Percentiles rank a stretch among this genome's conserved stretches.
phyloP scores from a whole-genome alignment of 352 stramenopile genomes.

The Pythium scleroteichum region DNA sequence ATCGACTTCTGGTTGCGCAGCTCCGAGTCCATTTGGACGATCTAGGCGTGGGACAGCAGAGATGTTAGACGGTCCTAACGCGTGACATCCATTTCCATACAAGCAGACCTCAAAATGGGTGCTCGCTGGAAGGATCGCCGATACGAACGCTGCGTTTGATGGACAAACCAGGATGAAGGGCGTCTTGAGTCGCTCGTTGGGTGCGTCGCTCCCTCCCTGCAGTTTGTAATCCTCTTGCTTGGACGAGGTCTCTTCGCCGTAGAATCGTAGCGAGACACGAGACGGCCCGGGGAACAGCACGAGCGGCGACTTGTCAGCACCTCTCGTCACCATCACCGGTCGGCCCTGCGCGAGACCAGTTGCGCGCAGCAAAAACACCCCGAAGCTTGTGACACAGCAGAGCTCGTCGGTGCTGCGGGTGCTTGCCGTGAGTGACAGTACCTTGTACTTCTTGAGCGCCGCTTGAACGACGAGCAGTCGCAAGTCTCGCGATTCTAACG shows the following conservation, averaged over 20 bases:
- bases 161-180: constrained; percentile 40
- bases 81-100: no score
- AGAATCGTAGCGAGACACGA: constrained; percentile 44
- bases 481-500: constrained; percentile 55
- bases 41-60: constrained; percentile 26
- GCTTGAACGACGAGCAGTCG: constrained; percentile 13
- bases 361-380: constrained; percentile 44
- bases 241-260: constrained; percentile 49
- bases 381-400: constrained; percentile 62
- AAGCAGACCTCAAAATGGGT: constrained; percentile 56
- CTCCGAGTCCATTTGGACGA: constrained; percentile 71
- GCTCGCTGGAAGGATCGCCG: constrained; percentile 46
- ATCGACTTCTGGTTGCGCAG: constrained; percentile 66
- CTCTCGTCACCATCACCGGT: constrained; percentile 43
- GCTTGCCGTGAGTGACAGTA: constrained; percentile 45
- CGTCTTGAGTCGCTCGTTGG: constrained; percentile 41
- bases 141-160: constrained; percentile 39
- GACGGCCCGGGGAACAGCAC: constrained; percentile 45
- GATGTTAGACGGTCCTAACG: no score
- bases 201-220: constrained; percentile 42
- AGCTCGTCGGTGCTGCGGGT: constrained; percentile 35
- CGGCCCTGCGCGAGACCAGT: constrained; percentile 36
- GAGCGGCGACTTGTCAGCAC: constrained; percentile 39
- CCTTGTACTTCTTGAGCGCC: constrained; percentile 56
- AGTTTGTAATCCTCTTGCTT: constrained; percentile 63